Conservation (phyloP, 805 yeast genomes). For the Metschnikowia noctiluminum region DNA sequence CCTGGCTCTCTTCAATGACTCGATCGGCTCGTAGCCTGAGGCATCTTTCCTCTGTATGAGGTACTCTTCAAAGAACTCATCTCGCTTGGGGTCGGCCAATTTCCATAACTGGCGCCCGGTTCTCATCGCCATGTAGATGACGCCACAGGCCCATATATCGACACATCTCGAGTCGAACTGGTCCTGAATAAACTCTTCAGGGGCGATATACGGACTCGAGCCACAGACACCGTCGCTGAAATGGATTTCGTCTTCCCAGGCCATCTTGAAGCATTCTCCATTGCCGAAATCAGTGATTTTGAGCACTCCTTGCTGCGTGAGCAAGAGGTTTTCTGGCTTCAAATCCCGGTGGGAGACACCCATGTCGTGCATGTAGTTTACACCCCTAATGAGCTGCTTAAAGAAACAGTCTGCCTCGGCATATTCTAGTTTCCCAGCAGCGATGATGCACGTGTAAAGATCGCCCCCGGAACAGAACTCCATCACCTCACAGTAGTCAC, state of each 20-base stretch:
- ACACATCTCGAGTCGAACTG: slow-evolving; percentile 80
- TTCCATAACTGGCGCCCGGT: slow-evolving; percentile 95
- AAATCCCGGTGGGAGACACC: slow-evolving; percentile 89
- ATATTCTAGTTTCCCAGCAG: slow-evolving; percentile 74
- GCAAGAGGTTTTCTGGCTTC: slow-evolving; percentile 79
- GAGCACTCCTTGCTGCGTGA: slow-evolving; percentile 67
- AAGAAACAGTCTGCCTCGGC: slow-evolving; percentile 88
- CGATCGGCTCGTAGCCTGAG: slow-evolving; percentile 90
- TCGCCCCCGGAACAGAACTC: slow-evolving; percentile 84
- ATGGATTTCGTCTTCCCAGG: slow-evolving; percentile 75
- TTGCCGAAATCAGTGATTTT: slow-evolving; percentile 90
- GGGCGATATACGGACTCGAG: slow-evolving; percentile 86
- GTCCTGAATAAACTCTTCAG: slow-evolving; percentile 67
- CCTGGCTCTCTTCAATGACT: slow-evolving; percentile 74
- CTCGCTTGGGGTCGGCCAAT: slow-evolving; percentile 67
- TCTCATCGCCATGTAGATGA: slow-evolving; percentile 89
- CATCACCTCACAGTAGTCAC: slow-evolving; percentile 83
- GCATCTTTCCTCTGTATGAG: slow-evolving; percentile 75
- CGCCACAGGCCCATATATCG: slow-evolving; percentile 93
- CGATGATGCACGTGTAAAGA: slow-evolving; percentile 66
- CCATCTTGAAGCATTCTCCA: slow-evolving; percentile 78
- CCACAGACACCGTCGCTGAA: slow-evolving; percentile 78
- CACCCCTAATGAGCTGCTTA: slow-evolving; percentile 81
- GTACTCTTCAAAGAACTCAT: slow-evolving; percentile 76
- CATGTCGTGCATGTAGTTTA: slow-evolving; percentile 82